Percentiles rank a stretch among this genome's conserved stretches.
Evolutionary conservation across 1,284 basidiomycete species (phyloP).

Genomic region (Meripilus lineatus): DNA sequence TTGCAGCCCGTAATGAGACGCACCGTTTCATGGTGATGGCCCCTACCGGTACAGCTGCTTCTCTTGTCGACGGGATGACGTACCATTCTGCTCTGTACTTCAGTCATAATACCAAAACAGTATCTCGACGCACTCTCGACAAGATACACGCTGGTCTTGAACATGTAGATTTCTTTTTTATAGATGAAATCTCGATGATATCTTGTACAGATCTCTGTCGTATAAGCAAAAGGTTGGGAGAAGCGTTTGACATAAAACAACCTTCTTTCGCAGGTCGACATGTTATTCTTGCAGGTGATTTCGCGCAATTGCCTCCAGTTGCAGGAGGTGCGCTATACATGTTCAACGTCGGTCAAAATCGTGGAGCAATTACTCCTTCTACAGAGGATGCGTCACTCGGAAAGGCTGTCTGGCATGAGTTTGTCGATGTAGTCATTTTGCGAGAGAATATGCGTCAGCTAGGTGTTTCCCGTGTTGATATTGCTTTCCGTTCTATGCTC

Average conservation of each 20-base stretch:
- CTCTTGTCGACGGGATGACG: conserved; percentile 10
- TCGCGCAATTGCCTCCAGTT: conserved; percentile 14
- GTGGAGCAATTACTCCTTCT: too few species aligned
- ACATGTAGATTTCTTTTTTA: conserved; percentile 25
- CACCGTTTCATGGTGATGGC: conserved; percentile 10
- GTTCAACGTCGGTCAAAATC: background rate
- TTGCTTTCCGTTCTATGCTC: background rate
- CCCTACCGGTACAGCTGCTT: conserved; percentile 13
- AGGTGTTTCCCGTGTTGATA: background rate
- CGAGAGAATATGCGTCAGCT: conserved; percentile 9
- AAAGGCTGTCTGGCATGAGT: conserved; percentile 6
- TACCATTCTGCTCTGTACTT: conserved; percentile 13
- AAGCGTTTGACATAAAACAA: conserved; percentile 9
- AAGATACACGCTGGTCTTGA: conserved; percentile 7
- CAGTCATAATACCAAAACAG: background rate
- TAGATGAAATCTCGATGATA: conserved; percentile 24
- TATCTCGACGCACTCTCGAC: background rate
- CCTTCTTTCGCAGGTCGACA: conserved; percentile 10
- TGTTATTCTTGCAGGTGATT: conserved; percentile 16
- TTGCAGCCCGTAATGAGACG: conserved; percentile 3
- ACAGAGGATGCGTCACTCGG: too few species aligned
- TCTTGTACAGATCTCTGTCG: conserved; percentile 9
- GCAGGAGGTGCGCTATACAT: background rate
- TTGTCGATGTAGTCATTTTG: conserved; percentile 8
- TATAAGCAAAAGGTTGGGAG: conserved; percentile 8